Conservation (phyloP, 2,329 filamentous ascomycete species). For the Botryotinia globosa region DNA sequence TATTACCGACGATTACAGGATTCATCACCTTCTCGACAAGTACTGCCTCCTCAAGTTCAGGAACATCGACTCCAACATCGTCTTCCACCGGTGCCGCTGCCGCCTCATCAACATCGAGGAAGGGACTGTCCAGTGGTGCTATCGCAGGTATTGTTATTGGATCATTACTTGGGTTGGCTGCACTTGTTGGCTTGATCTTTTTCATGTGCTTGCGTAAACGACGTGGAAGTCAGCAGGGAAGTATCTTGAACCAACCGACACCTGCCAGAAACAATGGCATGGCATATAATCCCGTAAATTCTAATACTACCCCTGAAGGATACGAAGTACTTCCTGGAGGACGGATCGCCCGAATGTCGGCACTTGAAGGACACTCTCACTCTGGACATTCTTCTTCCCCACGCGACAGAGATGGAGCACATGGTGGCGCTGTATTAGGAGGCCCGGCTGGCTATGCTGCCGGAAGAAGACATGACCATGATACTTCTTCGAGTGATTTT, state of each 20-base stretch:
- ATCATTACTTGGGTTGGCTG: conserved; percentile 64
- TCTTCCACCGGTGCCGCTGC: conserved; percentile 23
- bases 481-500: conserved; percentile 68
- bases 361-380: conserved; percentile 72
- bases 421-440: conserved; percentile 34
- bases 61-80: conserved; percentile 35
- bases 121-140: conserved; percentile 72
- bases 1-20: conserved; percentile 71
- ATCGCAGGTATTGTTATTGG: conserved; percentile 92
- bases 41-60: conserved; percentile 49
- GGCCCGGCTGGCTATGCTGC: conserved; percentile 48
- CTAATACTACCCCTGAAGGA: conserved; percentile 44
- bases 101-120: conserved; percentile 22
- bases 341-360: conserved; percentile 93
- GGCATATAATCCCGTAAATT: conserved; percentile 41
- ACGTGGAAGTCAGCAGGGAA: conserved; percentile 61
- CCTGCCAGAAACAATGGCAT: conserved; percentile 56
- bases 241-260: conserved; percentile 86
- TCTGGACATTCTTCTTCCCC: conserved; percentile 59
- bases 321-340: conserved; percentile 80
- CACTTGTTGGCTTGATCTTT: conserved; percentile 69
- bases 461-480: conserved; percentile 47
- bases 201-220: conserved; percentile 54
- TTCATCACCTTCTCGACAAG: conserved; percentile 61
- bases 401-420: conserved; percentile 20